Base-by-base conservation (phyloP, 441 rosid genomes). In the Aleurites moluccanus region DNA sequence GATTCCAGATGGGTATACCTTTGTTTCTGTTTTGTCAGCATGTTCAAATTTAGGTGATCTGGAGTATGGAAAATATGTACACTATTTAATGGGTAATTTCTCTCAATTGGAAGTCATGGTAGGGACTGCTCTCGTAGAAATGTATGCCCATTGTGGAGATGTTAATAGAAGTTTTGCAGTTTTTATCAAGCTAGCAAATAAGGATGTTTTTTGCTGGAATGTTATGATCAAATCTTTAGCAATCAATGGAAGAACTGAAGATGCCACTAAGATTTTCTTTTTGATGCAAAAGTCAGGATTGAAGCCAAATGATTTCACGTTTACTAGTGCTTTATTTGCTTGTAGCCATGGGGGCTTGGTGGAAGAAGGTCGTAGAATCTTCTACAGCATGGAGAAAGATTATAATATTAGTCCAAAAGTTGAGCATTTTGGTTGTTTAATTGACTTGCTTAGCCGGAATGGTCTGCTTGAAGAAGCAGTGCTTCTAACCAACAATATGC, bases 151-250 rank as follows among this genome's bases (percentile, higher is more conserved):
- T 18, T 80, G 82, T 64, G 86, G 82, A 27, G 80, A 78, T 56
- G 66, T 80, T 11, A 16, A 81, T 27, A 68, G 33, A 72, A 78
- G 79, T 56, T 84, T 74, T 64, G 25, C 77, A 0, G 20, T 81
- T 6, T 84, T 81, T 49, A 14, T 77, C 42, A 78, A 81, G 73
- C 65, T 81, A 18, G 75, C 73, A 30, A 73, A 63, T 65, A 77
- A 73, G 63, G 86, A 84, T 62, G 72, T 75, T 2, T 81, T 84
- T 70, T 68, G 81, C 76, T 84, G 84, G 81, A 84, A 81, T 69
- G 84, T 79, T 27, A 79, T 79, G 83, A 79, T 84, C 69, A 79
- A 62, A 60, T 77, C 80, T 52, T 56, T 84, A 47, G 83, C 84
- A n/a, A 67, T 78, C 38, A 65, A 79, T 72, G 84, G 86, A 44